Evolutionary conservation across 202 grass and related monocot species (phyloP).

Genomic region (Carex arenaria): DNA sequence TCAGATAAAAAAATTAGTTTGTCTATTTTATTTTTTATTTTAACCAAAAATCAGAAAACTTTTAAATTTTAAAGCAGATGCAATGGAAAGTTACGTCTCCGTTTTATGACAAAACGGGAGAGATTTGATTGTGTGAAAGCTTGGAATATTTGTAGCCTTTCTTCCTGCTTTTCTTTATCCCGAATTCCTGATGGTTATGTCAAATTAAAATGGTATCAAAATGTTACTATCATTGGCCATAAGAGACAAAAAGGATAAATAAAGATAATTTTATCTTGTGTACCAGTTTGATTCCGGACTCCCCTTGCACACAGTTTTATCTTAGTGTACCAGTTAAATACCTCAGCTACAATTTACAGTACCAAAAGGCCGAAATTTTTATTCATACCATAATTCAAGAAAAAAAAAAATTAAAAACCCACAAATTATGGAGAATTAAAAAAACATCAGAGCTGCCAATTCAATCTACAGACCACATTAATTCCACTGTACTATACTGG

Average conservation of each 20-base stretch:
- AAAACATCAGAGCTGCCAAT: too few relatives aligned
- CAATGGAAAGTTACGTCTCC: neutral
- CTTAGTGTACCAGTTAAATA: neutral
- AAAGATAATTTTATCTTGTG: slow-evolving; percentile 2
- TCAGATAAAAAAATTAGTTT: too few relatives aligned
- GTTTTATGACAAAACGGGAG: neutral
- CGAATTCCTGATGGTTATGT: neutral
- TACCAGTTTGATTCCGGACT: neutral
- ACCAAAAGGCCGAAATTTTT: neutral
- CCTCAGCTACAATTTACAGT: neutral
- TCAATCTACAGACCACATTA: too few relatives aligned
- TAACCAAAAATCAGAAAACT: too few relatives aligned
- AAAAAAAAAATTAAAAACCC: too few relatives aligned
- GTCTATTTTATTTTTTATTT: too few relatives aligned
- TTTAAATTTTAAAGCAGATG: too few relatives aligned
- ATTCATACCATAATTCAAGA: too few relatives aligned
- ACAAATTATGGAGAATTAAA: too few relatives aligned
- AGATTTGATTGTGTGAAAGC: neutral
- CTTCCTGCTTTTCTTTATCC: neutral
- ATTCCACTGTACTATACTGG: too few relatives aligned
- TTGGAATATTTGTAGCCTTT: slow-evolving; percentile 3
- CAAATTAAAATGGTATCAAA: slow-evolving; percentile 21
- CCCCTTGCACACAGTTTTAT: neutral
- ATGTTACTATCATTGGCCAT: slow-evolving; percentile 16
- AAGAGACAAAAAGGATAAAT: slow-evolving; percentile 12